These are phyloP conservation scores for Eremothecium coryli DNA, from an alignment of 1,139 yeast genomes.

Conservation along the genomic window DNA sequence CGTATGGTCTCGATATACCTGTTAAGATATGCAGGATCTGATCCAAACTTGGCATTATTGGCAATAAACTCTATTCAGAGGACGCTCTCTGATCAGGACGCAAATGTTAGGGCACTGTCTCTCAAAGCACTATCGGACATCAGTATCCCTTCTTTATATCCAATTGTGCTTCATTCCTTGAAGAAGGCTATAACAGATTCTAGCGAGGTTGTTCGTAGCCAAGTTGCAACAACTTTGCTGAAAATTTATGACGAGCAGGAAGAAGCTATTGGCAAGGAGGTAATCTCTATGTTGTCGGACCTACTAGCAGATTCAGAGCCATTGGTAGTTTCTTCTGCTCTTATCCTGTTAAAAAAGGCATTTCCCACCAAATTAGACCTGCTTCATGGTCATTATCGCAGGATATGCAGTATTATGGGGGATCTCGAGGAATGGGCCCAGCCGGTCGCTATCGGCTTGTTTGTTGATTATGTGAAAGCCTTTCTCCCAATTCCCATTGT, in stretches of 20 bases:
- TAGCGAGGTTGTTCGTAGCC: conserved; percentile 67
- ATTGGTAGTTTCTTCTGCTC: conserved; percentile 61
- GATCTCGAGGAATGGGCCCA: conserved; percentile 78
- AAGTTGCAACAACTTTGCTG: conserved; percentile 69
- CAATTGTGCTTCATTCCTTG: conserved; percentile 67
- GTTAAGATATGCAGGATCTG: conserved; percentile 68
- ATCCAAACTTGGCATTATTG: conserved; percentile 80
- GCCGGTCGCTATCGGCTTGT: conserved; percentile 46
- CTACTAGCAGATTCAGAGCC: conserved; percentile 58
- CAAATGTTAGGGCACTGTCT: conserved; percentile 62
- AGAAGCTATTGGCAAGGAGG: conserved; percentile 36
- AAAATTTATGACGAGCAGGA: conserved; percentile 44
- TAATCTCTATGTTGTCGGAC: conserved; percentile 42
- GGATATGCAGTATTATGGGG: conserved; percentile 45
- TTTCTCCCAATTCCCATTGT: conserved; percentile 48
- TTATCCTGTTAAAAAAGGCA: conserved; percentile 47
- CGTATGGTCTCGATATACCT: conserved; percentile 73
- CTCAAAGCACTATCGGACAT: conserved; percentile 76
- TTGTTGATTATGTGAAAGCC: conserved; percentile 56
- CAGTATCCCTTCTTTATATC: conserved; percentile 66
- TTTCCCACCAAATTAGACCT: conserved; percentile 50
- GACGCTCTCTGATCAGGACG: conserved; percentile 59
- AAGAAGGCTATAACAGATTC: conserved; percentile 62
- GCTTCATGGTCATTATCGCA: conserved; percentile 63
- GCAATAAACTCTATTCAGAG: conserved; percentile 90